Evolutionary conservation across 148 eudicot genomes (phyloP).

Genomic region (Oxyria digyna): DNA sequence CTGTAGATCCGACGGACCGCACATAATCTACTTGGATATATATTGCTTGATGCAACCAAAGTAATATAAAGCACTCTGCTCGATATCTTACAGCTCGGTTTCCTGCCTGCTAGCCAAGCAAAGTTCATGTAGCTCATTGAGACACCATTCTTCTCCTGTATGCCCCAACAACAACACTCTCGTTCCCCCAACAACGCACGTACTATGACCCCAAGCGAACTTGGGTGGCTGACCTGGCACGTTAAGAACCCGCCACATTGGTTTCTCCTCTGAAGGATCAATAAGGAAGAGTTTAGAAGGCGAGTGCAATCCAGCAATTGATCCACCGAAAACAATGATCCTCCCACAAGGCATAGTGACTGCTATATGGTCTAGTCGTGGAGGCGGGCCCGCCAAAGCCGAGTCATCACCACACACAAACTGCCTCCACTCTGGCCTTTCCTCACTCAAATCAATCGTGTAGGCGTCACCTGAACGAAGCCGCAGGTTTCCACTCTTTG

Average conservation of each 20-base stretch:
- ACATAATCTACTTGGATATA: background rate
- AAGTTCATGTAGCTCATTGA: slow-evolving; percentile 73
- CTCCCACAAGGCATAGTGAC: slow-evolving; percentile 87
- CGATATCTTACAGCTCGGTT: slow-evolving; percentile 17
- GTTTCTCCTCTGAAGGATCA: slow-evolving; percentile 75
- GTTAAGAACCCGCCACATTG: slow-evolving; percentile 60
- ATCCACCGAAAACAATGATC: slow-evolving; percentile 72
- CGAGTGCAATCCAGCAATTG: slow-evolving; percentile 68
- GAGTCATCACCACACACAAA: slow-evolving; percentile 49
- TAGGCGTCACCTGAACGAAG: slow-evolving; percentile 68
- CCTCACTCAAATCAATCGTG: slow-evolving; percentile 47
- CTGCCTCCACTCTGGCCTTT: slow-evolving; percentile 56
- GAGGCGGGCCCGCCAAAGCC: slow-evolving; percentile 42
- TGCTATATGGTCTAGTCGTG: slow-evolving; percentile 82
- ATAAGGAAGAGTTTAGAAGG: slow-evolving; percentile 65
- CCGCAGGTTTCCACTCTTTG: slow-evolving; percentile 61
- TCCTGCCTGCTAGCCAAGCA: slow-evolving; percentile 71
- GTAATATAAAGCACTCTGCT: background rate
- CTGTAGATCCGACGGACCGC: background rate
- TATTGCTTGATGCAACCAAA: background rate
- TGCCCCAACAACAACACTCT: slow-evolving; percentile 71
- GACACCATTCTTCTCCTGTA: slow-evolving; percentile 76
- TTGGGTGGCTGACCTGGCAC: slow-evolving; percentile 80
- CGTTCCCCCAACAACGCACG: slow-evolving; percentile 79
- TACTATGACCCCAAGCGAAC: slow-evolving; percentile 86